These are phyloP conservation scores for Triticum urartu DNA, from an alignment of 176 grass and related monocot species.

Conservation along the genomic window DNA sequence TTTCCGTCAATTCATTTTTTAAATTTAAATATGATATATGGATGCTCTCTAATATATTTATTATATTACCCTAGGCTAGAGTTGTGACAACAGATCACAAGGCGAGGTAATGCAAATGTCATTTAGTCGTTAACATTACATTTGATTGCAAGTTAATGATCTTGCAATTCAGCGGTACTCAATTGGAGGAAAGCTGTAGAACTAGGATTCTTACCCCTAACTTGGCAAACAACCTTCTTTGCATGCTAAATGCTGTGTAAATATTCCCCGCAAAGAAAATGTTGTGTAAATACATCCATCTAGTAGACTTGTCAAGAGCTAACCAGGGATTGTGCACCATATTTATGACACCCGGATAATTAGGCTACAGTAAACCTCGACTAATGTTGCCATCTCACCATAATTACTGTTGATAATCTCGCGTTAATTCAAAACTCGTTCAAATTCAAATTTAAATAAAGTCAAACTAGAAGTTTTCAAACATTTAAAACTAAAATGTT, in stretches of 20 bases:
- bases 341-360: neutral
- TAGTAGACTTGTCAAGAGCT: neutral
- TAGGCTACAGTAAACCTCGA: too few species aligned
- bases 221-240: neutral
- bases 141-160: neutral
- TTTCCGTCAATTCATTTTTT: too few species aligned
- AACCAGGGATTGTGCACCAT: neutral
- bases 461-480: too few species aligned
- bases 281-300: neutral
- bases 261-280: too few species aligned
- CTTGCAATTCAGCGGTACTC: neutral
- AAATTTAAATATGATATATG: too few species aligned
- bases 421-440: too few species aligned
- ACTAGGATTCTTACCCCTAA: neutral
- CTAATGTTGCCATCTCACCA: too few species aligned
- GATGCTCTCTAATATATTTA: too few species aligned
- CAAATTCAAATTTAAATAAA: too few species aligned
- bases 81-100: constrained; percentile 33
- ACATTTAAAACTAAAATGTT: too few species aligned
- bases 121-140: neutral
- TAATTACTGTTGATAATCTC: too few species aligned
- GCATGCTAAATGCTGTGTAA: neutral
- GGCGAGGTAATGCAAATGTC: constrained; percentile 57
- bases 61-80: too few species aligned
- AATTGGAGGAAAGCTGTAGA: neutral